Conservation (phyloP, 2,329 filamentous ascomycete genomes). For the Aspergillus hortae region DNA sequence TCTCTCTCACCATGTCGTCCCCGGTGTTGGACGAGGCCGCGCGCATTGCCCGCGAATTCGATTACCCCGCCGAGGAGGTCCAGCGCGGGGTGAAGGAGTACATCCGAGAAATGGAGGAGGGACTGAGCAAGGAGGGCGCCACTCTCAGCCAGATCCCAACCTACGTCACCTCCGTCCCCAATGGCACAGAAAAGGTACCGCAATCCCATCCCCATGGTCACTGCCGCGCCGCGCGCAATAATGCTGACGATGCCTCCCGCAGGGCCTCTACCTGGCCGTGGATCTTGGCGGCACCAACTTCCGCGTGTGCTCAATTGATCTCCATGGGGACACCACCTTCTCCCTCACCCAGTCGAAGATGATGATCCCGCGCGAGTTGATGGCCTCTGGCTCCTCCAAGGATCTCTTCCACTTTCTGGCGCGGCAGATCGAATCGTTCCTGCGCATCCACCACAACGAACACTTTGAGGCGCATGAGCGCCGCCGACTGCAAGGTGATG, state of each 20-base stretch:
- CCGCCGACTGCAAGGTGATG: constrained; percentile 60
- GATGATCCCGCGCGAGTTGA: constrained; percentile 81
- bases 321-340: constrained; percentile 94
- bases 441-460: constrained; percentile 81
- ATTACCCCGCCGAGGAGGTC: constrained; percentile 73
- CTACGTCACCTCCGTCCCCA: constrained; percentile 91
- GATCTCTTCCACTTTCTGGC: constrained; percentile 92
- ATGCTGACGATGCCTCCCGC: constrained; percentile 12
- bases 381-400: constrained; percentile 80
- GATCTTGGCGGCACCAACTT: constrained; percentile 99
- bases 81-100: constrained; percentile 82
- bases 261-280: constrained; percentile 94
- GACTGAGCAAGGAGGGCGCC: constrained; percentile 70
- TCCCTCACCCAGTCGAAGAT: constrained; percentile 90
- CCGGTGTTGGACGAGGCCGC: constrained; percentile 65
- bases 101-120: constrained; percentile 81
- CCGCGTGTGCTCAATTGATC: constrained; percentile 88
- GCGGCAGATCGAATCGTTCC: constrained; percentile 84
- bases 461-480: constrained; percentile 71
- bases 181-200: constrained; percentile 90
- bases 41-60: constrained; percentile 79
- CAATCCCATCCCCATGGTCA: neutral
- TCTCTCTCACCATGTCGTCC: constrained; percentile 26
- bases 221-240: constrained; percentile 15
- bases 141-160: constrained; percentile 94